phyloP scores from a whole-genome alignment of 1,139 yeast species.

The Lodderomyces margitis region DNA sequence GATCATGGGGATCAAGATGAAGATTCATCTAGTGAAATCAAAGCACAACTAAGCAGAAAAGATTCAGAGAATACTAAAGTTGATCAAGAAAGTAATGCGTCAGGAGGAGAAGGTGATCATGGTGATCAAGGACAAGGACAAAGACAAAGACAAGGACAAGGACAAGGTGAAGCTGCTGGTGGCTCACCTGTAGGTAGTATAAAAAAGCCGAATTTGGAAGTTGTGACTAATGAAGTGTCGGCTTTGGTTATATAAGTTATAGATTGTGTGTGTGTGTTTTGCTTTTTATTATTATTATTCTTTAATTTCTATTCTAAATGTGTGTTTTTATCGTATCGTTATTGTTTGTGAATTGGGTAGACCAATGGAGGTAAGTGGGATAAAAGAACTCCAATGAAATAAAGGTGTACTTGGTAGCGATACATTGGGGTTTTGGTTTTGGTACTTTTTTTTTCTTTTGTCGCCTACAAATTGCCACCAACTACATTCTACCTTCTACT shows the following conservation, averaged over 20 bases:
- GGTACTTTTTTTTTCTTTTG: neutral
- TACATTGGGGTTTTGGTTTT: too few relatives aligned
- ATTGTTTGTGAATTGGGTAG: too few relatives aligned
- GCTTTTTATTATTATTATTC: too few relatives aligned
- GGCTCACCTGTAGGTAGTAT: slow-evolving; percentile 3
- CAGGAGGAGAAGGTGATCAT: neutral
- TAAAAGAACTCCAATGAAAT: too few relatives aligned
- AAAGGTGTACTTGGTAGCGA: slow-evolving; percentile 1
- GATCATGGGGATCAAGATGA: neutral
- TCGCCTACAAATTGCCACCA: slow-evolving; percentile 4
- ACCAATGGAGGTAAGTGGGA: too few relatives aligned
- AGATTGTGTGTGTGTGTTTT: too few relatives aligned
- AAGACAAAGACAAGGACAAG: too few relatives aligned
- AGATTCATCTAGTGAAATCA: neutral
- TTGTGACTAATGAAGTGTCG: slow-evolving; percentile 1
- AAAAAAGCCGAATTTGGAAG: slow-evolving; percentile 8
- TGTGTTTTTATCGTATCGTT: too few relatives aligned
- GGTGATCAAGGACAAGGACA: too few relatives aligned
- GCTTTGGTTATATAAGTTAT: slow-evolving; percentile 7
- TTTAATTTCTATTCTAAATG: too few relatives aligned
- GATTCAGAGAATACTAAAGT: slow-evolving; percentile 2
- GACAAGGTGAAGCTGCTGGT: slow-evolving; percentile 2
- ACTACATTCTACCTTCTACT: neutral
- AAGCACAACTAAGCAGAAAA: neutral
- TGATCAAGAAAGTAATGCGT: slow-evolving; percentile 4